A percentile compares a stretch with the other conserved stretches of the same genome.
Conservation (phyloP, 2,329 filamentous ascomycete genomes). For the Akanthomyces muscarius region DNA sequence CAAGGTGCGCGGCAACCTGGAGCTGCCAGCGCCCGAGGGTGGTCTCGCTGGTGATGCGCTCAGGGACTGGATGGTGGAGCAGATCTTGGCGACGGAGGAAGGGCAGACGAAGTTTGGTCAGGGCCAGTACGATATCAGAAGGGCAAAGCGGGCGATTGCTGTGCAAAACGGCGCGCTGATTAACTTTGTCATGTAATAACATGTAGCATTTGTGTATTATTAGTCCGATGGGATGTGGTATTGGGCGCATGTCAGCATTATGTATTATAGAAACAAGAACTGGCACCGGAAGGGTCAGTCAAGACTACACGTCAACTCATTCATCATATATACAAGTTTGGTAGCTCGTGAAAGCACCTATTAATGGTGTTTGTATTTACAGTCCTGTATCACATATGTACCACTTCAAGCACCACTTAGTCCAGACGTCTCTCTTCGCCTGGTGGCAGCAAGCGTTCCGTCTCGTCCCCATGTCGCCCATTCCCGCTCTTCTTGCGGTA, state of each 20-base stretch:
- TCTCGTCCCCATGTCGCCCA: constrained; percentile 20
- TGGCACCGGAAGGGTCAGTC: background rate
- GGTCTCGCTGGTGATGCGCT: constrained; percentile 42
- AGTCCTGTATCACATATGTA: background rate
- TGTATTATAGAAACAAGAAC: background rate
- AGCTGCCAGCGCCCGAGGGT: constrained; percentile 52
- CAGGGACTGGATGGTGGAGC: constrained; percentile 56
- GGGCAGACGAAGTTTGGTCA: constrained; percentile 54
- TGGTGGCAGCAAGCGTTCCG: constrained; percentile 25
- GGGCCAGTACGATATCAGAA: constrained; percentile 41
- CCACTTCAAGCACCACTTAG: background rate
- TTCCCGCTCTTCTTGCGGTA: constrained; percentile 44
- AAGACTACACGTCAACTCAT: background rate
- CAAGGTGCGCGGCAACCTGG: constrained; percentile 65
- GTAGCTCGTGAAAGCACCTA: background rate
- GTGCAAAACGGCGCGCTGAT: constrained; percentile 64
- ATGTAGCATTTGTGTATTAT: constrained; percentile 14
- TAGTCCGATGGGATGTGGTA: background rate
- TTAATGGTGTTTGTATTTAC: background rate
- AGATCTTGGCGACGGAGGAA: constrained; percentile 58
- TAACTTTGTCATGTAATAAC: constrained; percentile 62
- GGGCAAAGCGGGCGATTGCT: constrained; percentile 62
- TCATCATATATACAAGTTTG: constrained; percentile 2
- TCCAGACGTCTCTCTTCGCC: constrained; percentile 27
- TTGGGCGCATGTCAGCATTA: background rate